A percentile compares a stretch with the other conserved stretches of the same genome.
Conservation (phyloP, 1,139 yeast genomes). For the Diutina mesorugosa region DNA sequence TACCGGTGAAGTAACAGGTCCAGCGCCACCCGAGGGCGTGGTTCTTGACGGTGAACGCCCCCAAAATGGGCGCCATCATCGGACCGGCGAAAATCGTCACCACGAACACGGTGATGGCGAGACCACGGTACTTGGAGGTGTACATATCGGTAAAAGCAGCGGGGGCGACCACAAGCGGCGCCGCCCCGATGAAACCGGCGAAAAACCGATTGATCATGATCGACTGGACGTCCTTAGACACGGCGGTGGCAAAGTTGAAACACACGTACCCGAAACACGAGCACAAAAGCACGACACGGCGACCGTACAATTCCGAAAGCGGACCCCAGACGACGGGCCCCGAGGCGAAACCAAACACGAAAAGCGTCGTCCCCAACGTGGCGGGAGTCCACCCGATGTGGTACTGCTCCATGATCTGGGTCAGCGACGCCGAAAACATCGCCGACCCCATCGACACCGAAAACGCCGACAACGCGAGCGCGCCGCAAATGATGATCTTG, state of each 20-base stretch:
- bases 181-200: conserved; percentile 66
- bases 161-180: conserved; percentile 73
- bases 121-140: conserved; percentile 48
- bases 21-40: conserved; percentile 53
- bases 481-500: conserved; percentile 25
- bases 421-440: conserved; percentile 41
- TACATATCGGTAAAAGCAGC: conserved; percentile 75
- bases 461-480: conserved; percentile 10
- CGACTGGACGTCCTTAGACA: conserved; percentile 63
- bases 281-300: conserved; percentile 35
- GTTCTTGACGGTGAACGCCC: conserved; percentile 40
- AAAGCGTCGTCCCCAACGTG: conserved; percentile 55
- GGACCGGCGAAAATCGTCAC: conserved; percentile 69
- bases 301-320: conserved; percentile 61
- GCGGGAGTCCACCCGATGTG: conserved; percentile 44
- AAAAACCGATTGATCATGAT: conserved; percentile 63
- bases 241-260: conserved; percentile 61
- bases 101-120: conserved; percentile 41
- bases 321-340: conserved; percentile 84
- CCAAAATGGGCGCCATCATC: conserved; percentile 54
- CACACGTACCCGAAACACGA: conserved; percentile 43
- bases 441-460: conserved; percentile 52
- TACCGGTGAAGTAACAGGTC: conserved; percentile 42
- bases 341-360: conserved; percentile 69
- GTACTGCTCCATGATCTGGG: conserved; percentile 26